Percentiles rank a stretch among this genome's conserved stretches.
Evolutionary conservation across 140 eudicot species (phyloP).

Genomic region (Stevia rebaudiana): DNA sequence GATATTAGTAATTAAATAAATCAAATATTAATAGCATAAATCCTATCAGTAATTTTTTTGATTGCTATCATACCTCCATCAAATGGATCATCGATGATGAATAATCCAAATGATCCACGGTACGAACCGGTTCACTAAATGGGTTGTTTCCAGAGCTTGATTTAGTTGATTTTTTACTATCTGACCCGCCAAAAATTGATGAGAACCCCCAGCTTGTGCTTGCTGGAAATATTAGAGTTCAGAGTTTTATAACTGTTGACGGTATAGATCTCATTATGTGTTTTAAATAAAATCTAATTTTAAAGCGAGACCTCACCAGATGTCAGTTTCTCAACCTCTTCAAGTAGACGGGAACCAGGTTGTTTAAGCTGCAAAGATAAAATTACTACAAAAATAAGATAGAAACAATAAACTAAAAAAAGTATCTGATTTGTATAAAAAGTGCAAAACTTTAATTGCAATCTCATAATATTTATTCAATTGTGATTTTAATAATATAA

Average conservation of each 20-base stretch:
- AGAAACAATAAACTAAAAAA: neutral
- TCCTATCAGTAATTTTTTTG: neutral
- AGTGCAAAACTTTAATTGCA: neutral
- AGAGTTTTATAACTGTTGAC: neutral
- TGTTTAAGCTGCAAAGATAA: conserved; percentile 26
- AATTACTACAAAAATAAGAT: neutral
- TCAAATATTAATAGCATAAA: too few relatives aligned
- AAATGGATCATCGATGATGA: conserved; percentile 61
- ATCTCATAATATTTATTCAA: neutral
- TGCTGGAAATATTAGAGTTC: conserved; percentile 24
- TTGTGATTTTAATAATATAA: neutral
- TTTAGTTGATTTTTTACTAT: conserved; percentile 50
- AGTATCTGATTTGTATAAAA: neutral
- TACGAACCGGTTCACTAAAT: conserved; percentile 57
- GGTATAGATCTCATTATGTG: neutral
- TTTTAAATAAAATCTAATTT: neutral
- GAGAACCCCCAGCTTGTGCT: conserved; percentile 82
- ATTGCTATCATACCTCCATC: conserved; percentile 48
- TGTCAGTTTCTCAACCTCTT: conserved; percentile 57
- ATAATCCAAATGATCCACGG: conserved; percentile 51
- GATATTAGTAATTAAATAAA: neutral
- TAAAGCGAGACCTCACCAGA: conserved; percentile 41
- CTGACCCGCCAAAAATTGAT: conserved; percentile 76
- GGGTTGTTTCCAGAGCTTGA: conserved; percentile 57
- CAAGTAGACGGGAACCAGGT: conserved; percentile 55